A percentile compares a stretch with the other conserved stretches of the same genome.
phyloP scores from a whole-genome alignment of 2,329 filamentous ascomycete species.

The Fusarium decemcellulare region DNA sequence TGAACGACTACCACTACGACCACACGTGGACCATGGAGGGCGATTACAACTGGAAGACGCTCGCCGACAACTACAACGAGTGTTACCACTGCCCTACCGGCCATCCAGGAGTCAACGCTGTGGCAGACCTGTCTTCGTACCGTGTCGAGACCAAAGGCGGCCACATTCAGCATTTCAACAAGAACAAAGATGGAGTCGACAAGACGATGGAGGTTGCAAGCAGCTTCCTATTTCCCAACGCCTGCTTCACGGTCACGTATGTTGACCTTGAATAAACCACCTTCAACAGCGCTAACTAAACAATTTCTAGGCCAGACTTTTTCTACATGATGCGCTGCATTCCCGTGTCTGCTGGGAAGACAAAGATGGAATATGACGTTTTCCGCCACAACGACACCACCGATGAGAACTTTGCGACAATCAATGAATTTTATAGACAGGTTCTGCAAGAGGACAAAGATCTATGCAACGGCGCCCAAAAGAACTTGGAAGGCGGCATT shows the following conservation, averaged over 20 bases:
- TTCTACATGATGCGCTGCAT: conserved; percentile 74
- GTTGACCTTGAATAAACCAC: not conserved
- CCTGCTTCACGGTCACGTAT: conserved; percentile 19
- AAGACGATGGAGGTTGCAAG: conserved; percentile 7
- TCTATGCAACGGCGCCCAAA: conserved; percentile 70
- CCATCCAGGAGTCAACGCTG: conserved; percentile 65
- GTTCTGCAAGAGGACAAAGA: conserved; percentile 75
- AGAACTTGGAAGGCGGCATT: conserved; percentile 71
- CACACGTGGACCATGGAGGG: conserved; percentile 69
- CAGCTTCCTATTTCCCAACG: conserved; percentile 19
- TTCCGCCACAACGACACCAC: conserved; percentile 71
- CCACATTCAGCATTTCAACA: conserved; percentile 63
- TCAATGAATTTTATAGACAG: conserved; percentile 72
- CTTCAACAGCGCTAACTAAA: not conserved
- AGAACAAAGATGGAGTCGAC: conserved; percentile 46
- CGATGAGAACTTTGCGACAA: conserved; percentile 68
- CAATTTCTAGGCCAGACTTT: conserved; percentile 57
- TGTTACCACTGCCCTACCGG: conserved; percentile 74
- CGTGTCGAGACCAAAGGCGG: conserved; percentile 61
- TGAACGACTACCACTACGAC: conserved; percentile 67
- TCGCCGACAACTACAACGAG: conserved; percentile 74
- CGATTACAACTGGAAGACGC: conserved; percentile 71
- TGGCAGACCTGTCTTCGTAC: conserved; percentile 62
- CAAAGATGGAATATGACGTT: conserved; percentile 72
- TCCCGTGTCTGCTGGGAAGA: conserved; percentile 63